phyloP scores from a whole-genome alignment of 2,329 filamentous ascomycete species.

The Incumbomyces delicatus region DNA sequence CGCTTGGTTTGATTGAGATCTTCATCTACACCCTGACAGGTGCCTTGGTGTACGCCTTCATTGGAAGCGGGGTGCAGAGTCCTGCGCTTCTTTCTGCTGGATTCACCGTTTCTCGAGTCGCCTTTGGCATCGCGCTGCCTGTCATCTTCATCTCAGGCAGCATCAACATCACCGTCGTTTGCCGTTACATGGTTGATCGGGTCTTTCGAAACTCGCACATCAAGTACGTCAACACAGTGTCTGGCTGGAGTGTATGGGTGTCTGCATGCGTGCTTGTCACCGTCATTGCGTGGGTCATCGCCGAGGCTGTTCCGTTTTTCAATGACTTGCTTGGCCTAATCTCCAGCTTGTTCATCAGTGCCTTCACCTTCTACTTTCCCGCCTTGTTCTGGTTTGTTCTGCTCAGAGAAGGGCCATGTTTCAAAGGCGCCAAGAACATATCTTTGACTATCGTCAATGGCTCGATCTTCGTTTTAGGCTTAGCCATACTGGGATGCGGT shows the following conservation, averaged over 20 bases:
- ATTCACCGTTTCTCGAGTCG: slow-evolving; percentile 48
- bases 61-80: slow-evolving; percentile 50
- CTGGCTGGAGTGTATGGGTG: slow-evolving; percentile 42
- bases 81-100: slow-evolving; percentile 59
- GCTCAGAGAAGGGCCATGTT: slow-evolving; percentile 37
- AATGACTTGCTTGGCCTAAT: slow-evolving; percentile 56
- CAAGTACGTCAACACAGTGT: slow-evolving; percentile 45
- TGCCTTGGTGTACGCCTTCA: slow-evolving; percentile 58
- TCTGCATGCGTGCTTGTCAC: slow-evolving; percentile 52
- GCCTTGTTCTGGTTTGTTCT: slow-evolving; percentile 26
- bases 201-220: slow-evolving; percentile 41
- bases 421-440: slow-evolving; percentile 26
- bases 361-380: slow-evolving; percentile 47
- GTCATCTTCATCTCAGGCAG: slow-evolving; percentile 65
- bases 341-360: slow-evolving; percentile 53
- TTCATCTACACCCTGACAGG: slow-evolving; percentile 56
- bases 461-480: slow-evolving; percentile 23
- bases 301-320: slow-evolving; percentile 61
- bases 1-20: slow-evolving; percentile 52
- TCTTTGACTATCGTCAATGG: slow-evolving; percentile 23
- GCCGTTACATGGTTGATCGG: slow-evolving; percentile 57
- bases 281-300: slow-evolving; percentile 53
- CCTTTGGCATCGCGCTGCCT: slow-evolving; percentile 59
- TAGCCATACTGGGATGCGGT: slow-evolving; percentile 29
- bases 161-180: slow-evolving; percentile 58